These are phyloP conservation scores for Myxozyma lipomycoides DNA, from an alignment of 805 yeast genomes.

Conservation along the genomic window DNA sequence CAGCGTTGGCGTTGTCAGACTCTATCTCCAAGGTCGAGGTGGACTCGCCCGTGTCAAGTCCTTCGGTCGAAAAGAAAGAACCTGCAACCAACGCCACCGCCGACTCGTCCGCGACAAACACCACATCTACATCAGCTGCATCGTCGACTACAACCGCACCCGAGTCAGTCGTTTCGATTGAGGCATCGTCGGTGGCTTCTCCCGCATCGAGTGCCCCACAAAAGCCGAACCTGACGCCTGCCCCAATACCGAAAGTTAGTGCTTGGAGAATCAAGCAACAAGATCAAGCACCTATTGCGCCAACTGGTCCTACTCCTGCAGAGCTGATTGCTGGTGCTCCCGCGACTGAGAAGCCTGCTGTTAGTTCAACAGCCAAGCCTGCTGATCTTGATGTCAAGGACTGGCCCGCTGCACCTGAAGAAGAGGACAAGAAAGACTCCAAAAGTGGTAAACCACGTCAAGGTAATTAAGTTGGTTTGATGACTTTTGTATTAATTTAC, in stretches of 20 bases:
- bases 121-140: conserved; percentile 5
- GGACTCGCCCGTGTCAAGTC: conserved; percentile 1
- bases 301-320: conserved; percentile 1
- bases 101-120: conserved; percentile 3
- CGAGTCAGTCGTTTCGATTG: conserved; percentile 14
- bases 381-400: conserved; percentile 31
- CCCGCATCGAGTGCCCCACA: conserved; percentile 1
- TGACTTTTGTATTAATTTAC: not conserved
- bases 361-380: conserved; percentile 27
- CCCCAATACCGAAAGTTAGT: conserved; percentile 58
- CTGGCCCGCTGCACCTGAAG: conserved; percentile 41
- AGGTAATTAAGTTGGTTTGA: conserved; percentile 8
- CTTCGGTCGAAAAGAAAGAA: not conserved
- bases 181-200: conserved; percentile 31
- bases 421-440: conserved; percentile 19
- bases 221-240: conserved; percentile 50
- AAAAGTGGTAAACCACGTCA: conserved; percentile 16
- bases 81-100: conserved; percentile 28
- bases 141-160: conserved; percentile 21
- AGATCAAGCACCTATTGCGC: not conserved
- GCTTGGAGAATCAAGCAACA: conserved; percentile 51
- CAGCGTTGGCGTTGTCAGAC: conserved; percentile 1
- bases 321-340: conserved; percentile 22
- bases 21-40: no score
- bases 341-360: conserved; percentile 29